Evolutionary conservation across 2,329 filamentous ascomycete genomes (phyloP), one percentile per base, ranked within the genome.

Genomic region (Fusarium gaditjirri): DNA sequence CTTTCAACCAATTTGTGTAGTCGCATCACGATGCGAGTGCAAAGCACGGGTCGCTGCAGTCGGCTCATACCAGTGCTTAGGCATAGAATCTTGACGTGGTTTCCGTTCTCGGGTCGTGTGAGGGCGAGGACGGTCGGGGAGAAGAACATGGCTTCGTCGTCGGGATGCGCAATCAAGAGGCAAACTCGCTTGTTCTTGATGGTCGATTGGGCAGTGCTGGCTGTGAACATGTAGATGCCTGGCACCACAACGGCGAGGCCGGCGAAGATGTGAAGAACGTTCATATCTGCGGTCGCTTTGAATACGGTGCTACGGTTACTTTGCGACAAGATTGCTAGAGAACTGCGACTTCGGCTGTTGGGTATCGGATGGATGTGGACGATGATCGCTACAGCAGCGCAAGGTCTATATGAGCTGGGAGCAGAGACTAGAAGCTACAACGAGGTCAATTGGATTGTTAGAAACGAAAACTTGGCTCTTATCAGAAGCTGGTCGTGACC

Each of bases 81-180:
- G 83, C 96, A 99, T 61, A 98, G 84, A 71, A 99, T 97, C 83
- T 97, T 96, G 78, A 99, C 88, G 79, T 97, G 94, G 83, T 99
- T 98, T 8, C 93, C 93, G 25, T 92, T 86, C 65, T 91, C 89
- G 8, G 94, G 94, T 19, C 89, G 86, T 23, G 94, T 95, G 64
- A 99, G 88, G n/a, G 93, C 91, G 76, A 97, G 87, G 19, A 98
- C 86, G 2, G 94, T 93, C 0, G 96, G 96, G 71, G 94, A 91
- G 83, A 99, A 99, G 87, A 99, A 99, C 96, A 99, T 99, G 81
- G 95, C 96, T 85, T 99, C 96, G 78, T 99, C 96, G 83, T 99
- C 96, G 0, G 96, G 96, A 83, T 99, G 96, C 27, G 96, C 96
- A 78, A 99, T 98, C 61, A 99, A 86, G 59, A 99, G 88, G 80